Evolutionary conservation across 2,329 filamentous ascomycete genomes (phyloP).

Genomic region (Nemania bipapillata): DNA sequence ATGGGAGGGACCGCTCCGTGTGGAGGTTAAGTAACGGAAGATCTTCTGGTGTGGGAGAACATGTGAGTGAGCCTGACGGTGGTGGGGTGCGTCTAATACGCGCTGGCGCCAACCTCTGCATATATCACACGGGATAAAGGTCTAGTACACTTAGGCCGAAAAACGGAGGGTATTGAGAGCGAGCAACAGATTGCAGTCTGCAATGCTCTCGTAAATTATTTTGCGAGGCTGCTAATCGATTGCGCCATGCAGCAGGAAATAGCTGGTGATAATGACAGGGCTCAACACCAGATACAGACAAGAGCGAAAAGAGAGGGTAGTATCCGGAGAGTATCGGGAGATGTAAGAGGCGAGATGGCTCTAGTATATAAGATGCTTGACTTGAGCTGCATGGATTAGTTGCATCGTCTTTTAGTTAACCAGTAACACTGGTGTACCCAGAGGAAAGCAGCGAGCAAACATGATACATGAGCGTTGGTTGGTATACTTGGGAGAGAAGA

Average conservation of each 20-base stretch:
- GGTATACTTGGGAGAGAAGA: conserved; percentile 40
- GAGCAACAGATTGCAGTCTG: background rate
- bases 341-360: conserved; percentile 39
- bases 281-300: conserved; percentile 32
- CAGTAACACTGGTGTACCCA: conserved; percentile 44
- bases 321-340: conserved; percentile 44
- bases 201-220: background rate
- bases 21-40: conserved; percentile 20
- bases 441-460: conserved; percentile 38
- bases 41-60: conserved; percentile 19
- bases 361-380: conserved; percentile 49
- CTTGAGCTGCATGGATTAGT: conserved; percentile 44
- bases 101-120: conserved; percentile 40
- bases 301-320: conserved; percentile 36
- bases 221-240: conserved; percentile 2
- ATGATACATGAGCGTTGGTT: conserved; percentile 43
- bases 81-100: conserved; percentile 37
- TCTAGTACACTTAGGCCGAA: conserved; percentile 22
- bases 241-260: background rate
- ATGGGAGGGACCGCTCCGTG: conserved; percentile 21
- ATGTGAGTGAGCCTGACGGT: conserved; percentile 21
- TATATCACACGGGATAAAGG: conserved; percentile 33
- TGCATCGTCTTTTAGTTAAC: conserved; percentile 42
- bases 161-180: background rate
- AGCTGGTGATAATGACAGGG: conserved; percentile 29